A percentile compares a stretch with the other conserved stretches of the same genome.
phyloP scores from a whole-genome alignment of 192 early-diverging fungal species.

The Backusella sp. region DNA sequence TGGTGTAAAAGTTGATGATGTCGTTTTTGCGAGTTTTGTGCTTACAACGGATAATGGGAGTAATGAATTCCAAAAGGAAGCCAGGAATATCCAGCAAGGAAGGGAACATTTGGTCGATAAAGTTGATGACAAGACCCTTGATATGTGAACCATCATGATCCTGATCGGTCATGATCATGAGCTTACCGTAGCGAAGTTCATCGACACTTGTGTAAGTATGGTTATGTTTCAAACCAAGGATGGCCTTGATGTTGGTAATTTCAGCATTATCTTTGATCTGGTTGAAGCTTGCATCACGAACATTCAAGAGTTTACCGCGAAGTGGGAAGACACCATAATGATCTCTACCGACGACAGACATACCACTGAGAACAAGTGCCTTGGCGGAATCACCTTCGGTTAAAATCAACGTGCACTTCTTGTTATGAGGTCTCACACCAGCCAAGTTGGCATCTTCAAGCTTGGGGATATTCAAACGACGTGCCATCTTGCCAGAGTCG shows the following conservation, averaged over 20 bases:
- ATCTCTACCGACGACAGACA: conserved; percentile 87
- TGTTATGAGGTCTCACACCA: conserved; percentile 61
- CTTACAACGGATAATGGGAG: conserved; percentile 86
- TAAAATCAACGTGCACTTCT: conserved; percentile 90
- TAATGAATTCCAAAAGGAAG: conserved; percentile 95
- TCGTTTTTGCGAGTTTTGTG: conserved; percentile 59
- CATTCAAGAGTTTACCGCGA: conserved; percentile 96
- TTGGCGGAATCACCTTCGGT: conserved; percentile 98
- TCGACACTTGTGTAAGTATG: conserved; percentile 70
- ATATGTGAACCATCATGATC: conserved; percentile 97
- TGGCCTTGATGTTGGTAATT: conserved; percentile 86
- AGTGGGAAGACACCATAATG: conserved; percentile 94
- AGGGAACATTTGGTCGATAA: conserved; percentile 93
- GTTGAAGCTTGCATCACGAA: conserved; percentile 76
- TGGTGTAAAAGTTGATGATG: conserved; percentile 78
- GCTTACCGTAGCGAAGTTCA: conserved; percentile 86
- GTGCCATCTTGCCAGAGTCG: conserved; percentile 61
- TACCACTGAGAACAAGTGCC: conserved; percentile 79
- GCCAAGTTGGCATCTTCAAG: conserved; percentile 95
- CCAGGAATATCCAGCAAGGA: conserved; percentile 85
- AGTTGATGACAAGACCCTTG: conserved; percentile 96
- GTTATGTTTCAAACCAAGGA: conserved; percentile 90
- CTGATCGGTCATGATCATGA: conserved; percentile 99
- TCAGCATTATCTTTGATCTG: conserved; percentile 82
- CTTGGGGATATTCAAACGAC: conserved; percentile 77